Percentiles rank a stretch among this genome's conserved stretches.
These are phyloP conservation scores for Solanum acaule DNA, from an alignment of 257 asterid species.

Conservation along the genomic window DNA sequence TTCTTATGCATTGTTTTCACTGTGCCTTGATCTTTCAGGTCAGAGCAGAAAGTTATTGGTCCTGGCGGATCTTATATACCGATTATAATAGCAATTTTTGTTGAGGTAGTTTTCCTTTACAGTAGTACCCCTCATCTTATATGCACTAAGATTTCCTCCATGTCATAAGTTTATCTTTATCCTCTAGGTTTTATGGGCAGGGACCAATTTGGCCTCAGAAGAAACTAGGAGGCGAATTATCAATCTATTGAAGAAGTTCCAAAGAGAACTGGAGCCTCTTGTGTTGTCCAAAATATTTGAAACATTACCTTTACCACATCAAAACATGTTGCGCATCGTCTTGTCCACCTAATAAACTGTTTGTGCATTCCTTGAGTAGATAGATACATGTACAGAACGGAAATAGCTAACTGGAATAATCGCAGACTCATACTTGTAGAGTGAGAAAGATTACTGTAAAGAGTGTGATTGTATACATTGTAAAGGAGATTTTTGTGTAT, in stretches of 20 bases:
- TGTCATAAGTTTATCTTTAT: background rate
- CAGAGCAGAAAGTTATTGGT: background rate
- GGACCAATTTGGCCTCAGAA: background rate
- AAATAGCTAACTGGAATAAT: background rate
- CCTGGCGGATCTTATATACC: background rate
- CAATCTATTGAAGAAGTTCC: background rate
- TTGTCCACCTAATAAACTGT: background rate
- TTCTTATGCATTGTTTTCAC: background rate
- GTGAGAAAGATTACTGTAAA: background rate
- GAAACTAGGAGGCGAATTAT: background rate
- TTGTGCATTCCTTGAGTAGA: background rate
- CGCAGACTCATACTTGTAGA: background rate
- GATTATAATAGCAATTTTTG: background rate
- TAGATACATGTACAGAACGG: background rate
- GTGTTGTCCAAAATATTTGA: background rate
- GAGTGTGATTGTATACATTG: background rate
- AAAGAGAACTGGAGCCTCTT: background rate
- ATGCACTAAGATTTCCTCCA: background rate
- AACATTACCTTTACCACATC: background rate
- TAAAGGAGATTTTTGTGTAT: background rate
- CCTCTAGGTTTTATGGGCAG: background rate
- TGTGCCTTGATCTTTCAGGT: background rate
- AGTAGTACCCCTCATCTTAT: background rate
- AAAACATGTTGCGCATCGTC: background rate
- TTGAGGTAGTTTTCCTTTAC: background rate